These are phyloP conservation scores for Nakaseomyces glabratus DNA, from an alignment of 1,139 yeast species.

Conservation along the genomic window DNA sequence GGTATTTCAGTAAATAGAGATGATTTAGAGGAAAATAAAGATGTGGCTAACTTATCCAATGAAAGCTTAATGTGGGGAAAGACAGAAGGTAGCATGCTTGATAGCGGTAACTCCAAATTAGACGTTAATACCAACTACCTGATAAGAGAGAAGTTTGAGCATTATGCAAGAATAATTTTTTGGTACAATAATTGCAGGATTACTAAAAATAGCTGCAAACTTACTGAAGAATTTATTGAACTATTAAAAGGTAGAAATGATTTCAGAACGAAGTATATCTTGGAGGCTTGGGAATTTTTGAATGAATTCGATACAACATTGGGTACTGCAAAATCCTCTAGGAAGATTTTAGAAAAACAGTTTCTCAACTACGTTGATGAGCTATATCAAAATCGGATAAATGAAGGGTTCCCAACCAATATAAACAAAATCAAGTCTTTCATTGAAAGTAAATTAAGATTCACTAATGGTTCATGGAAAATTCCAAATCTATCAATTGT, in stretches of 20 bases:
- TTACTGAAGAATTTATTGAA: conserved; percentile 31
- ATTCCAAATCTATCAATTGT: conserved; percentile 47
- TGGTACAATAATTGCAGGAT: conserved; percentile 64
- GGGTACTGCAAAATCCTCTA: conserved; percentile 5
- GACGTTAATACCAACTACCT: conserved; percentile 36
- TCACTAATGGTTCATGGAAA: conserved; percentile 39
- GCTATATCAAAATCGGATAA: conserved; percentile 55
- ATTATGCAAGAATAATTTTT: conserved; percentile 62
- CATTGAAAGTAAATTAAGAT: conserved; percentile 42
- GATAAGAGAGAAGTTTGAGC: conserved; percentile 54
- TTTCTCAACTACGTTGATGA: conserved; percentile 67
- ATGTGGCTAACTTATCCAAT: too few species aligned
- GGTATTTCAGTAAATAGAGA: conserved; percentile 35
- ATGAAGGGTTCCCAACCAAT: conserved; percentile 60
- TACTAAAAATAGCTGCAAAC: conserved; percentile 32
- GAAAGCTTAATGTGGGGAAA: conserved; percentile 30
- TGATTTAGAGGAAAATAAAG: too few species aligned
- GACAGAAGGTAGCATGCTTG: conserved; percentile 25
- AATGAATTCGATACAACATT: conserved; percentile 18
- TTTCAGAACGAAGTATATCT: conserved; percentile 51
- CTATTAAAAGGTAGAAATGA: conserved; percentile 35
- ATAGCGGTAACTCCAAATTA: conserved; percentile 30
- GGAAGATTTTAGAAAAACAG: conserved; percentile 56
- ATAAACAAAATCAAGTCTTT: conserved; percentile 64
- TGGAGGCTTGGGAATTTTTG: conserved; percentile 57